Evolutionary conservation across 2,329 filamentous ascomycete genomes (phyloP).

Genomic region (Paraconiothyrium brasiliense): DNA sequence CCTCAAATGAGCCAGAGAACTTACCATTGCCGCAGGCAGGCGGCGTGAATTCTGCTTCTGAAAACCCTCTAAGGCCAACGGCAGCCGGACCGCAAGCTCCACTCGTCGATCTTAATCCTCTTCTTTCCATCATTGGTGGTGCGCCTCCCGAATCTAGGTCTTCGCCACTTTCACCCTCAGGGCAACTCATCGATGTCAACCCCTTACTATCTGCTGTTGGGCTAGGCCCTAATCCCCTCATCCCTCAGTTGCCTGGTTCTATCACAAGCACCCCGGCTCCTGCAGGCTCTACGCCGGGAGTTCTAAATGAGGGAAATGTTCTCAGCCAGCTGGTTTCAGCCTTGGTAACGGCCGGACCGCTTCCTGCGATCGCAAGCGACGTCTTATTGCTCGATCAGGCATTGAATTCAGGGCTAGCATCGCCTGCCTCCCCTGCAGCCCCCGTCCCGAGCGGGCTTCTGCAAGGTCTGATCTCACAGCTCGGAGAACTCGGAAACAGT

Average conservation of each 20-base stretch:
- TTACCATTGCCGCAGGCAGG: neutral
- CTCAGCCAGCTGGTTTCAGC: neutral
- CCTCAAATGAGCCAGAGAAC: neutral
- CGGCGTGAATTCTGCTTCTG: neutral
- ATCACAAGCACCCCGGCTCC: neutral
- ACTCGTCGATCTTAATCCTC: neutral
- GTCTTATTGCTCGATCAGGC: neutral
- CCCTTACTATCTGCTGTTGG: neutral
- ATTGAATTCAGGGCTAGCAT: neutral
- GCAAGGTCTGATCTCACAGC: neutral
- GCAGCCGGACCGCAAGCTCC: neutral
- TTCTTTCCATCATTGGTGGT: conserved; percentile 3
- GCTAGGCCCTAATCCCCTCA: neutral
- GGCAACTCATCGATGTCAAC: neutral
- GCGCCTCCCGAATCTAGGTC: neutral
- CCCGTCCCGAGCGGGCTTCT: neutral
- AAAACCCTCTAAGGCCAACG: neutral
- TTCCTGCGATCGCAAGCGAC: neutral
- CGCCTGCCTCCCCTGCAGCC: neutral
- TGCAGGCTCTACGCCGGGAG: neutral
- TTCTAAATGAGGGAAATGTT: neutral
- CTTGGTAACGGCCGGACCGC: neutral
- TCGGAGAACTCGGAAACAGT: neutral
- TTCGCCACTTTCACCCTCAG: neutral
- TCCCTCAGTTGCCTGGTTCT: neutral